Conservation (phyloP, 306 rosid genomes). For the Gleditsia sinensis region DNA sequence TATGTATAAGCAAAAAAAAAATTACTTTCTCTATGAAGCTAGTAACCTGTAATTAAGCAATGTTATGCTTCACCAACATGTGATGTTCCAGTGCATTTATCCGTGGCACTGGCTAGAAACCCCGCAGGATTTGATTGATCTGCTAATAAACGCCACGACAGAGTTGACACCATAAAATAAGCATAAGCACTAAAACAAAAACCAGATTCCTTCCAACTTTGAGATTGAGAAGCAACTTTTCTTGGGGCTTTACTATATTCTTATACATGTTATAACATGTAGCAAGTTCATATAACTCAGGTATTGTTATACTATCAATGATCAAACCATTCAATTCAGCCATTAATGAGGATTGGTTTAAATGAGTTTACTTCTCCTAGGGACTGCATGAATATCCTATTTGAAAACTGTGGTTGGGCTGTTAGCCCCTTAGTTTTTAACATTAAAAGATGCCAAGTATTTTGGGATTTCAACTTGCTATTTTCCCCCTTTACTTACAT, state of each 20-base stretch:
- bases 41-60: conserved; percentile 57
- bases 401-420: too few species aligned
- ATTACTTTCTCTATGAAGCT: neutral
- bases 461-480: too few species aligned
- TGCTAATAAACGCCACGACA: conserved; percentile 27
- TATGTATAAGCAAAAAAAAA: neutral
- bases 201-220: neutral
- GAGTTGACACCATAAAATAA: conserved; percentile 29
- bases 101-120: conserved; percentile 34
- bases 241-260: conserved; percentile 9
- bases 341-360: too few species aligned
- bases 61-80: conserved; percentile 36
- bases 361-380: too few species aligned
- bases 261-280: neutral
- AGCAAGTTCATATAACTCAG: neutral
- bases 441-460: too few species aligned
- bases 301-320: neutral
- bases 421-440: too few species aligned
- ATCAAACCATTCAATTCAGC: neutral
- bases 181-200: conserved; percentile 5
- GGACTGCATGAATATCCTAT: too few species aligned
- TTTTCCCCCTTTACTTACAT: too few species aligned
- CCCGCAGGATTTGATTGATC: conserved; percentile 46
- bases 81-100: conserved; percentile 33
- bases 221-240: conserved; percentile 20